phyloP scores from a whole-genome alignment of 169 alveolate genomes.

The Babesia divergens region DNA sequence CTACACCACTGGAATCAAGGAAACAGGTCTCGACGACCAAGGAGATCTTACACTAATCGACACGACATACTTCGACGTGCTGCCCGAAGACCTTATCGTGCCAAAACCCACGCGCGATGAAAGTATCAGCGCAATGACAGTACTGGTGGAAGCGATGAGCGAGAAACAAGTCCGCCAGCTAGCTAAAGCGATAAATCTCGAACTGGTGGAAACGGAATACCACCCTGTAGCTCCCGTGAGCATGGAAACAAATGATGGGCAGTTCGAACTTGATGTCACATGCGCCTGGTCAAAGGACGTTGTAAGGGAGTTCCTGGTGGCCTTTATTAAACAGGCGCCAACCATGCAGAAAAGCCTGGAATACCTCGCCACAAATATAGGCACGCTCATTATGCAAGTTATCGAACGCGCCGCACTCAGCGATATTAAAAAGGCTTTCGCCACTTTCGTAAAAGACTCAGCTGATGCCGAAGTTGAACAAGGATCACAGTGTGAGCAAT shows the following conservation, averaged over 20 bases:
- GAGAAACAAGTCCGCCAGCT: conserved; percentile 24
- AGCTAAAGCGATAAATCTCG: background rate
- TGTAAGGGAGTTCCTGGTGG: background rate
- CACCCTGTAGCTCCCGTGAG: background rate
- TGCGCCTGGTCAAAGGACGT: conserved; percentile 24
- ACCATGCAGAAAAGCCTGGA: background rate
- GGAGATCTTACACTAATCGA: background rate
- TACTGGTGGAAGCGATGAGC: conserved; percentile 11
- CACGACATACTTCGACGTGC: conserved; percentile 7
- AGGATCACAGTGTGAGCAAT: background rate
- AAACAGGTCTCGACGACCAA: background rate
- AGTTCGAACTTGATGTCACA: background rate
- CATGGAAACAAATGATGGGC: background rate
- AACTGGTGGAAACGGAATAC: background rate
- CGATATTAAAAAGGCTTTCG: conserved; percentile 10
- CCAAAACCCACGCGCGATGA: background rate
- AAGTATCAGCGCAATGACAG: background rate
- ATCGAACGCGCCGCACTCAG: conserved; percentile 2
- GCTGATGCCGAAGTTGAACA: background rate
- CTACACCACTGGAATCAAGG: conserved; percentile 10
- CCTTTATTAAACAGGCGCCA: background rate
- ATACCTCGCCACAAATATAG: conserved; percentile 1
- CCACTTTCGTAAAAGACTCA: background rate
- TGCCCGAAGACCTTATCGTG: background rate
- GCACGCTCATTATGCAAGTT: conserved; percentile 20